These are phyloP conservation scores for Aethionema arabicum DNA, from an alignment of 345 rosid genomes.

Conservation along the genomic window DNA sequence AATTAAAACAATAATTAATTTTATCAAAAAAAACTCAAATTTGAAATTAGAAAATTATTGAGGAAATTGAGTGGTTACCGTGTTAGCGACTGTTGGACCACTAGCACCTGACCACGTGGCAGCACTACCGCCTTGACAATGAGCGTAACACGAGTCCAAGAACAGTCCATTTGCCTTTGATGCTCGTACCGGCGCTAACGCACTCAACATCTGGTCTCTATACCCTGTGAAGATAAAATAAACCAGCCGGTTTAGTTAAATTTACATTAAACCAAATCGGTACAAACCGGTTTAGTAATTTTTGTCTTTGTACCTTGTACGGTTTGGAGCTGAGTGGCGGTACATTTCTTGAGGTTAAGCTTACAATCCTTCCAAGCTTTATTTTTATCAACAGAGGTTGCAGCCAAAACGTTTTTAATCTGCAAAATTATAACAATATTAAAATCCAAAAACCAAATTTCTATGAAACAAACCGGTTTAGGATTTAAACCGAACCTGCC, in stretches of 20 bases:
- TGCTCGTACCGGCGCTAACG: slow-evolving; percentile 45
- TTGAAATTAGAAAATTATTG: neutral
- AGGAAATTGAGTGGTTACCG: slow-evolving; percentile 38
- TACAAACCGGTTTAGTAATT: neutral
- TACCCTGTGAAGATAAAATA: slow-evolving; percentile 47
- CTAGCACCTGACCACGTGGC: slow-evolving; percentile 59
- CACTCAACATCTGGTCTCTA: slow-evolving; percentile 57
- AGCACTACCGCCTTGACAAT: slow-evolving; percentile 78
- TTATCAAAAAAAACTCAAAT: neutral
- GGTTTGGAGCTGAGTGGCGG: slow-evolving; percentile 55
- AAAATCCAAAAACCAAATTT: neutral
- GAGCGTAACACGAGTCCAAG: slow-evolving; percentile 78
- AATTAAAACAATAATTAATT: neutral
- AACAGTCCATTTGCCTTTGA: slow-evolving; percentile 60
- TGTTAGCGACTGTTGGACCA: slow-evolving; percentile 55
- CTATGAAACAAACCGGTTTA: too few relatives aligned
- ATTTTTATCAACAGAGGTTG: slow-evolving; percentile 66
- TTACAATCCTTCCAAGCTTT: slow-evolving; percentile 73
- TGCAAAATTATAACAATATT: slow-evolving; percentile 18
- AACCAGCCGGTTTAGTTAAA: slow-evolving; percentile 9
- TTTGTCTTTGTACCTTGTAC: slow-evolving; percentile 59
- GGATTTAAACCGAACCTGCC: slow-evolving; percentile 64
- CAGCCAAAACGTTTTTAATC: slow-evolving; percentile 86
- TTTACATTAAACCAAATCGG: slow-evolving; percentile 1
- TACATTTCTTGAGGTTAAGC: slow-evolving; percentile 59